Evolutionary conservation across 768 basidiomycete genomes (phyloP).

Genomic region (Plicaturopsis crispa): DNA sequence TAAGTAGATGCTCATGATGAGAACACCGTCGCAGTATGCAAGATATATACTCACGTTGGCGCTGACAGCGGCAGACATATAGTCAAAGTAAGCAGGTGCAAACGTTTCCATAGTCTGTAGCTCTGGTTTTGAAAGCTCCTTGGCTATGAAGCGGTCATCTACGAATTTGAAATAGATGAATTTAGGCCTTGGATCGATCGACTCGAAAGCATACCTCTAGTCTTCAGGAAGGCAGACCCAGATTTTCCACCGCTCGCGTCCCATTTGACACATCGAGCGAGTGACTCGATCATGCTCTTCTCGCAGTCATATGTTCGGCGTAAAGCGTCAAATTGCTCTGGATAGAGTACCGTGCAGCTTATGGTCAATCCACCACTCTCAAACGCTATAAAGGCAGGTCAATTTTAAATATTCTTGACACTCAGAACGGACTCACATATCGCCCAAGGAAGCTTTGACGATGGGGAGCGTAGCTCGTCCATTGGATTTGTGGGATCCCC

Average conservation of each 20-base stretch:
- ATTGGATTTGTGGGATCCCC: conserved; percentile 60
- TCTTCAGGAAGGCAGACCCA: conserved; percentile 94
- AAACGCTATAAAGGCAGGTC: conserved; percentile 64
- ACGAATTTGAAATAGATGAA: conserved; percentile 3
- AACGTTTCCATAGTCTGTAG: conserved; percentile 94
- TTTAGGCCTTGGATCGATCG: not conserved
- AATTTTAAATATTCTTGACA: conserved; percentile 2
- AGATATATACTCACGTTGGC: conserved; percentile 52
- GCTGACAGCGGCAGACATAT: conserved; percentile 91
- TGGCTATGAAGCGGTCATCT: conserved; percentile 99
- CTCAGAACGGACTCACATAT: conserved; percentile 45
- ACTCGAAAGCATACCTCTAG: conserved; percentile 54
- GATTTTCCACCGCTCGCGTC: conserved; percentile 94
- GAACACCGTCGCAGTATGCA: conserved; percentile 5
- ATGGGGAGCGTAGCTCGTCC: conserved; percentile 68
- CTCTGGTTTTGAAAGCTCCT: conserved; percentile 87
- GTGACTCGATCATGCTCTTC: conserved; percentile 86
- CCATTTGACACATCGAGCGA: conserved; percentile 95
- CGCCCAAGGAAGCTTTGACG: conserved; percentile 76
- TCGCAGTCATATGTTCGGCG: conserved; percentile 92
- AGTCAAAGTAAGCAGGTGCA: conserved; percentile 96
- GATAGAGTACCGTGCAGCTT: conserved; percentile 90
- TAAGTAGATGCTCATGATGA: conserved; percentile 21
- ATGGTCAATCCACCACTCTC: conserved; percentile 87
- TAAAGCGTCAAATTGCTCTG: conserved; percentile 94